These are phyloP conservation scores for Quillaja saponaria DNA, from an alignment of 306 rosid genomes.

Conservation along the genomic window DNA sequence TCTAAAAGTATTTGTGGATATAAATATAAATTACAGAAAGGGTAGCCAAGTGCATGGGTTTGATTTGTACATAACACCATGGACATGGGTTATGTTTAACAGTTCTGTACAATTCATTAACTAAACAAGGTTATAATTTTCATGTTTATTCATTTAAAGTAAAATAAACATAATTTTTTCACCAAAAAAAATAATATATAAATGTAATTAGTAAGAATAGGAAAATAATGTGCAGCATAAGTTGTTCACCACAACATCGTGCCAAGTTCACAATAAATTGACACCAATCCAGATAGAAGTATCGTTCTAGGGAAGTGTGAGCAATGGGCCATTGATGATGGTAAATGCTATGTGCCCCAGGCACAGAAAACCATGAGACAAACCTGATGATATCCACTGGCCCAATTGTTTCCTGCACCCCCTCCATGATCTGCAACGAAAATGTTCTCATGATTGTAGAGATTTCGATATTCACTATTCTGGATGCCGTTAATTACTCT, in stretches of 20 bases:
- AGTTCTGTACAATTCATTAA: no score
- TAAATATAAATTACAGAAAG: no score
- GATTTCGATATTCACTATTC: constrained; percentile 88
- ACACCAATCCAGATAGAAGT: background rate
- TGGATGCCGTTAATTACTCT: constrained; percentile 96
- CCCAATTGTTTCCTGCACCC: constrained; percentile 98
- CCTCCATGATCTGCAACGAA: constrained; percentile 96
- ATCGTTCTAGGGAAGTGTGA: constrained; percentile 1
- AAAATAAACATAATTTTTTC: no score
- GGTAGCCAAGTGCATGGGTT: no score
- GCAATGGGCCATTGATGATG: constrained; percentile 6
- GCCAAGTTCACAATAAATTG: background rate
- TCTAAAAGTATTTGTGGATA: no score
- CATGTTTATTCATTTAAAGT: no score
- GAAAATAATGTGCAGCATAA: no score
- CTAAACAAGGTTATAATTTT: no score
- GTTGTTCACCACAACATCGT: background rate
- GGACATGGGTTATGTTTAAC: no score
- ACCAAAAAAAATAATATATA: no score
- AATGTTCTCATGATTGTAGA: constrained; percentile 91
- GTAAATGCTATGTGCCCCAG: constrained; percentile 2
- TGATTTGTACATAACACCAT: no score
- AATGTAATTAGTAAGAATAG: no score
- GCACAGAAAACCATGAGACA: constrained; percentile 15
- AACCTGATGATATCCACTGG: constrained; percentile 98